These are phyloP conservation scores for Crepidotus sp. DNA, from an alignment of 1,284 basidiomycete species.

Conservation along the genomic window DNA sequence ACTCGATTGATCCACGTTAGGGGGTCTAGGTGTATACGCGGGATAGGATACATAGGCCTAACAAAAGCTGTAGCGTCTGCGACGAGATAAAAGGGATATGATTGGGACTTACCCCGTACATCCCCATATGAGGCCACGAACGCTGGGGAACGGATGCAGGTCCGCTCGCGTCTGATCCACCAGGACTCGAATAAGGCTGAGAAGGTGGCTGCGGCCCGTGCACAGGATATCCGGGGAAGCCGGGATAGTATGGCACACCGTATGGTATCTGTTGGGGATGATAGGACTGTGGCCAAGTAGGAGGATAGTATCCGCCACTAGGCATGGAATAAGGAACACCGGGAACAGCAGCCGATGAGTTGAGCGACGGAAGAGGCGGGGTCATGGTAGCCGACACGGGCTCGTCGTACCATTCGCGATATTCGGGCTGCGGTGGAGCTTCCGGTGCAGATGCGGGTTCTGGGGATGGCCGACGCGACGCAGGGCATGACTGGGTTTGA, in stretches of 20 bases:
- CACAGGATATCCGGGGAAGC: constrained; percentile 38
- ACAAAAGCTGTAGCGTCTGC: constrained; percentile 12
- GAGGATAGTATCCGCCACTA: constrained; percentile 39
- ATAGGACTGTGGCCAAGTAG: constrained; percentile 49
- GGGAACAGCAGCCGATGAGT: constrained; percentile 24
- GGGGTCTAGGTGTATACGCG: constrained; percentile 27
- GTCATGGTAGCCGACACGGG: constrained; percentile 25
- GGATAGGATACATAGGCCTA: constrained; percentile 42
- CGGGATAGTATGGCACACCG: constrained; percentile 40
- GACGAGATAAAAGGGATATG: constrained; percentile 9
- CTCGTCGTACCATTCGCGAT: constrained; percentile 35
- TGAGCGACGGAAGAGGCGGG: constrained; percentile 23
- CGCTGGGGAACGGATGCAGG: constrained; percentile 23
- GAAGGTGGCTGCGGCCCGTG: constrained; percentile 23
- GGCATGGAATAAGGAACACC: constrained; percentile 32
- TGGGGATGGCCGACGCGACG: constrained; percentile 16
- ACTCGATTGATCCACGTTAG: constrained; percentile 24
- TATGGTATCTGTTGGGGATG: constrained; percentile 42
- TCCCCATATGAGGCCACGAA: constrained; percentile 30
- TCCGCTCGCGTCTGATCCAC: constrained; percentile 31
- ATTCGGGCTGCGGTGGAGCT: constrained; percentile 21
- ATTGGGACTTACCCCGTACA: constrained; percentile 42
- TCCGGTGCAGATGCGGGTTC: constrained; percentile 11
- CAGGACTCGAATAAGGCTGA: constrained; percentile 26
- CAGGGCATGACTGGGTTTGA: constrained; percentile 16